Conservation (phyloP, 108 stramenopile genomes). For the Skeletonema tropicum region DNA sequence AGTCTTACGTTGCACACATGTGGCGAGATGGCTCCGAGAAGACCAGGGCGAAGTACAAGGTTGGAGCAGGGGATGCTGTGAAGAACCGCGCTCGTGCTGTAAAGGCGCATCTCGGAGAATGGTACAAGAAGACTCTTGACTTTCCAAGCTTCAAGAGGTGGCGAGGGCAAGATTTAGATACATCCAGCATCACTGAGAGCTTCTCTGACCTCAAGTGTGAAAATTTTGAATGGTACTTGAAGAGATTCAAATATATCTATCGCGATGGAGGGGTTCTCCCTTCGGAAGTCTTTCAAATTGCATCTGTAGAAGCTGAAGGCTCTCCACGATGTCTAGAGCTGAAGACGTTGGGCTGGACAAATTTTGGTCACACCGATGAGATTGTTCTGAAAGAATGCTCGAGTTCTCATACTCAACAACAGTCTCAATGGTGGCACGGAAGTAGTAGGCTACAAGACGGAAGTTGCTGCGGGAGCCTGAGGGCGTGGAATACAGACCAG, state of each 20-base stretch:
- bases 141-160: constrained; percentile 39
- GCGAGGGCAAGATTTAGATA: constrained; percentile 30
- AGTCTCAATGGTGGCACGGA: constrained; percentile 40
- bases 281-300: constrained; percentile 45
- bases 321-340: constrained; percentile 30
- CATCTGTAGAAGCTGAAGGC: constrained; percentile 1
- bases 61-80: constrained; percentile 40
- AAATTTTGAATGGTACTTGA: constrained; percentile 44
- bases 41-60: constrained; percentile 43
- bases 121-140: constrained; percentile 41
- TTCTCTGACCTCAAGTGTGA: constrained; percentile 30
- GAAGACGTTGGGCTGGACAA: constrained; percentile 41
- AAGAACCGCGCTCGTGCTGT: constrained; percentile 45
- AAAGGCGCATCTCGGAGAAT: constrained; percentile 43
- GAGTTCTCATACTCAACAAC: constrained; percentile 17
- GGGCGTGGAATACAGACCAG: constrained; percentile 52
- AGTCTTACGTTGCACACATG: constrained; percentile 49
- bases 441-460: constrained; percentile 30
- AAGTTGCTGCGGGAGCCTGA: constrained; percentile 38
- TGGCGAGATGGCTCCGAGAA: constrained; percentile 39
- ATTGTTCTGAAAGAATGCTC: constrained; percentile 25
- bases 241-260: constrained; percentile 41
- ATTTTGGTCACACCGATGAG: constrained; percentile 37
- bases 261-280: constrained; percentile 41
- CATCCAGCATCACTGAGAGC: constrained; percentile 36